phyloP scores from a whole-genome alignment of 805 yeast genomes.

The Komagataella mondaviorum region DNA sequence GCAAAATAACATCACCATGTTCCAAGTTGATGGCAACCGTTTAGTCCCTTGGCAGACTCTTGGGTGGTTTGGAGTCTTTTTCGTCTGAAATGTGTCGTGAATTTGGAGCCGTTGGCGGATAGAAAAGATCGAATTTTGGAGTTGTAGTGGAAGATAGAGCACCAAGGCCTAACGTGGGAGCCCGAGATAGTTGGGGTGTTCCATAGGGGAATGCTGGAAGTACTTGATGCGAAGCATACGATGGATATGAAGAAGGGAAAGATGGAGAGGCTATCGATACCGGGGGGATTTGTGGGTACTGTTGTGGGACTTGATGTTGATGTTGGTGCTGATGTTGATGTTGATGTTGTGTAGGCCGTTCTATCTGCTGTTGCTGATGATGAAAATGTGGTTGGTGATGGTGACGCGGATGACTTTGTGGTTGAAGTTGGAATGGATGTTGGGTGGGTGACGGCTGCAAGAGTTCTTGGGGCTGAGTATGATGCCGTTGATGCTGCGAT shows the following conservation, averaged over 20 bases:
- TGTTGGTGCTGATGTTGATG: conserved; percentile 2
- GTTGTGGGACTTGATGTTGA: conserved; percentile 1
- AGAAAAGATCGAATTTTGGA: background rate
- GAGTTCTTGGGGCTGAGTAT: background rate
- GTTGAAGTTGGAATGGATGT: background rate
- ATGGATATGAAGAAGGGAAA: background rate
- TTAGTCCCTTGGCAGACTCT: background rate
- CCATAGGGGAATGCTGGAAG: conserved; percentile 1
- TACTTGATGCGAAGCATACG: conserved; percentile 1
- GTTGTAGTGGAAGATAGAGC: background rate
- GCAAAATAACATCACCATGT: background rate
- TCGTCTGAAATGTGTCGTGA: background rate
- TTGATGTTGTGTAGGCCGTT: conserved; percentile 1
- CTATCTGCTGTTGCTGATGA: conserved; percentile 1
- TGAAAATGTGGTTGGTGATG: conserved; percentile 4
- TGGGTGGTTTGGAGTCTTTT: background rate
- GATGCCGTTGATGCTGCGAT: background rate
- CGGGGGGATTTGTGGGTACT: background rate
- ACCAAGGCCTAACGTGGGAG: background rate
- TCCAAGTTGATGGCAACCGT: background rate
- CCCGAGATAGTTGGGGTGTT: background rate
- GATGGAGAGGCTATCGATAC: conserved; percentile 1
- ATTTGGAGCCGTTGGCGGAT: background rate
- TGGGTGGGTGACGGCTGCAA: background rate
- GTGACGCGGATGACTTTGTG: background rate